These are phyloP conservation scores for Cystobasidium tubakii DNA, from an alignment of 768 basidiomycete species.

Conservation along the genomic window DNA sequence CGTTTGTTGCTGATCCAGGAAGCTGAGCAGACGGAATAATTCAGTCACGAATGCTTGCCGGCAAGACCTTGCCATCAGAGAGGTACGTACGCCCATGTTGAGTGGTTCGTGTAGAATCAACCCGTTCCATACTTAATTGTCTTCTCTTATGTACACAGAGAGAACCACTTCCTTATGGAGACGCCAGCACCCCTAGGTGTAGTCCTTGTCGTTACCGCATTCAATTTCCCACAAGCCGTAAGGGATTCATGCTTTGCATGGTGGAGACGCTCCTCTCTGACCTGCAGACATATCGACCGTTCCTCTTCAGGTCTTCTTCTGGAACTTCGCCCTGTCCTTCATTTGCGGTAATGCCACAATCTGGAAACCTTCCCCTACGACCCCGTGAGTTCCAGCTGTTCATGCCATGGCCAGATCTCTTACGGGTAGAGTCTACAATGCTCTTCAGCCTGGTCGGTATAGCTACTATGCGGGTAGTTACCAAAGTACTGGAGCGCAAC, in stretches of 20 bases:
- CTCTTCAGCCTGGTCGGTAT: slow-evolving; percentile 56
- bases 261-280: background rate
- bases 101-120: too few species aligned
- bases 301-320: slow-evolving; percentile 47
- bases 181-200: slow-evolving; percentile 84
- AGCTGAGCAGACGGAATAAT: background rate
- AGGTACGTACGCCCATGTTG: background rate
- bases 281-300: background rate
- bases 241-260: slow-evolving; percentile 50
- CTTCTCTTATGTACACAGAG: background rate
- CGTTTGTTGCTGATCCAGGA: slow-evolving; percentile 1
- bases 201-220: slow-evolving; percentile 66
- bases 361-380: slow-evolving; percentile 90
- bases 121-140: too few species aligned
- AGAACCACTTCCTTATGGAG: slow-evolving; percentile 48
- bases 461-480: slow-evolving; percentile 77
- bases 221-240: slow-evolving; percentile 93
- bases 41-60: slow-evolving; percentile 38
- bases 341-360: slow-evolving; percentile 86
- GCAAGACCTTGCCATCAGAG: slow-evolving; percentile 36
- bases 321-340: slow-evolving; percentile 84
- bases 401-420: too few species aligned
- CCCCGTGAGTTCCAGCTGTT: slow-evolving; percentile 67
- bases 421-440: too few species aligned
- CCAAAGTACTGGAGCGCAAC: slow-evolving; percentile 72